Evolutionary conservation across 1,284 basidiomycete genomes (phyloP).

Genomic region (Thecaphora thlaspeos): DNA sequence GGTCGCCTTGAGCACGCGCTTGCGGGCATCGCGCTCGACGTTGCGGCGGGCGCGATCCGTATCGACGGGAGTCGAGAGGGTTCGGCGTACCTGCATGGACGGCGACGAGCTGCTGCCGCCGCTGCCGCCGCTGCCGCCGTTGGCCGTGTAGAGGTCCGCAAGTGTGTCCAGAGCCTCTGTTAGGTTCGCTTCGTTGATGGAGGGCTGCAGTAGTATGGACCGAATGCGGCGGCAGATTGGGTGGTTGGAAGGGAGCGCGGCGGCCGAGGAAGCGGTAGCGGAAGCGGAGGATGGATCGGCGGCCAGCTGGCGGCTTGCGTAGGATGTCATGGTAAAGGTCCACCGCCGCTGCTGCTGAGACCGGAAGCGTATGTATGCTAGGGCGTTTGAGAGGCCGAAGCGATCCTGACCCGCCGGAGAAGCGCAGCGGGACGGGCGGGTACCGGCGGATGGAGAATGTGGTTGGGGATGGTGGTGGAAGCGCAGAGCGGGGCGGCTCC

Average conservation of each 20-base stretch:
- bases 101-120: background rate
- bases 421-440: too few species aligned
- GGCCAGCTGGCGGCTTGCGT: too few species aligned
- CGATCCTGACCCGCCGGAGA: too few species aligned
- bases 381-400: too few species aligned
- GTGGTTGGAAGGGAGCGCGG: background rate
- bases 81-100: background rate
- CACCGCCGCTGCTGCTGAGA: too few species aligned
- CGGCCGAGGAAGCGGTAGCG: background rate
- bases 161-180: conserved; percentile 22
- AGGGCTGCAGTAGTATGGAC: conserved; percentile 13
- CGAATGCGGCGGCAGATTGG: conserved; percentile 16
- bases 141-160: conserved; percentile 19
- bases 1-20: conserved; percentile 74
- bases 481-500: too few species aligned
- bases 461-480: too few species aligned
- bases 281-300: too few species aligned
- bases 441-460: too few species aligned
- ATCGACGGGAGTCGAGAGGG: conserved; percentile 12
- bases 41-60: conserved; percentile 69
- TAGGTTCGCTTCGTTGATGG: conserved; percentile 10
- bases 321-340: too few species aligned
- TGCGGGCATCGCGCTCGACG: conserved; percentile 79
- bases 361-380: too few species aligned
- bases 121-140: background rate